These are phyloP conservation scores for Sporothrix protearum DNA, from an alignment of 2,329 filamentous ascomycete genomes.

Conservation along the genomic window DNA sequence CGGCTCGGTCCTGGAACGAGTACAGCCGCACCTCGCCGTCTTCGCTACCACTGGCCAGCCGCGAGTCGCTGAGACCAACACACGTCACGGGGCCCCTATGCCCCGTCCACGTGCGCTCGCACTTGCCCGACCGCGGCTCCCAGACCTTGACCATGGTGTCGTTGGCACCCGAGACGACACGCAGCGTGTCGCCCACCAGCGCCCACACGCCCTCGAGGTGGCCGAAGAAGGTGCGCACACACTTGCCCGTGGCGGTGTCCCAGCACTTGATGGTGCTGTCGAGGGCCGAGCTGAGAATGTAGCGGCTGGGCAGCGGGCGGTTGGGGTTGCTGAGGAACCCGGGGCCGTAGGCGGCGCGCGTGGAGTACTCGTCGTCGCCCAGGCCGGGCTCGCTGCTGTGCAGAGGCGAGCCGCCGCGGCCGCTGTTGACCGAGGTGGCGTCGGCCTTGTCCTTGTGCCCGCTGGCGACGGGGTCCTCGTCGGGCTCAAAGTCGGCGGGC, in stretches of 20 bases:
- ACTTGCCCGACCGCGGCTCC: constrained; percentile 88
- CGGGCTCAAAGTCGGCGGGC: constrained; percentile 83
- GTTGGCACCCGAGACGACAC: constrained; percentile 84
- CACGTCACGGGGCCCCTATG: constrained; percentile 91
- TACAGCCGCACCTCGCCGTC: constrained; percentile 88
- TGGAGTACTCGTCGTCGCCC: constrained; percentile 35
- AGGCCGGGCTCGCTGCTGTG: constrained; percentile 34
- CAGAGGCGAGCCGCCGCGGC: constrained; percentile 40
- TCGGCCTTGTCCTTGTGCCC: constrained; percentile 49
- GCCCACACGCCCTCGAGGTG: constrained; percentile 97
- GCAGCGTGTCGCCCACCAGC: constrained; percentile 45
- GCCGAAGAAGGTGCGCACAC: constrained; percentile 89
- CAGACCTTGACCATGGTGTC: constrained; percentile 94
- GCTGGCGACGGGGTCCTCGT: constrained; percentile 56
- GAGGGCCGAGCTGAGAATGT: constrained; percentile 88
- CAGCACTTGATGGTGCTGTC: constrained; percentile 90
- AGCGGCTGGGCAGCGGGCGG: constrained; percentile 74
- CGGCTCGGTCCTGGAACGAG: constrained; percentile 59
- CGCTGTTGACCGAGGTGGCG: constrained; percentile 47
- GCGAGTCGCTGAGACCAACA: constrained; percentile 82
- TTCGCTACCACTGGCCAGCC: constrained; percentile 87
- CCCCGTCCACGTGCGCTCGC: constrained; percentile 86
- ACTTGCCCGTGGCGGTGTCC: constrained; percentile 79
- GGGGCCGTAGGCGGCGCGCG: constrained; percentile 55
- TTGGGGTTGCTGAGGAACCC: constrained; percentile 58